Base-by-base conservation (phyloP, 495 filamentous ascomycete genomes). In the Aspergillus ellipticus region DNA sequence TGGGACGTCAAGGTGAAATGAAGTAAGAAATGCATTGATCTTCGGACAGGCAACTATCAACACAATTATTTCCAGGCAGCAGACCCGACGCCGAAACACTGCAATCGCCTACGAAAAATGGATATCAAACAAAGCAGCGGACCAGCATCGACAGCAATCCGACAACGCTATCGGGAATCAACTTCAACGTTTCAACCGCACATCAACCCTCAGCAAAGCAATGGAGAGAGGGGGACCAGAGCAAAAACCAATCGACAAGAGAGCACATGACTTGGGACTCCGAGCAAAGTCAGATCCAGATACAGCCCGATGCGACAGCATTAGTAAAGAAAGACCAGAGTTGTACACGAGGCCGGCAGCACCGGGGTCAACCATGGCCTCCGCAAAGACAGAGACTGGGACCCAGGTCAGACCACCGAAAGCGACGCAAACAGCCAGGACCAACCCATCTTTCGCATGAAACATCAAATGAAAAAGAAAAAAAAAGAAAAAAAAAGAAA, bases 71-170 rank as follows among this genome's bases (percentile, higher is more conserved):
- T 49, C 51, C 51, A 54, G 33, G n/a, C 17, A 51, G 59, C 53
- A 62, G 64, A 48, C 64, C 66, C 55, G 61, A 73, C 68, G 71
- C 70, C 70, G 64, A 21, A 57, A 59, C 52, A 58, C 61, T 61
- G 64, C 68, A 66, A 62, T 73, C 70, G 70, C 71, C 71, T 54
- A 60, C 56, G 54, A 29, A 58, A 62, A 70, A 67, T 67, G 71
- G 71, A 74, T 76, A 76, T 76, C 71, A 74, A 56, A 60, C 33
- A 52, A 52, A 57, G 31, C 42, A 56, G 55, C 53, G 54, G 52
- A 57, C 56, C 51, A 48, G 49, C 53, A 48, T 28, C 24, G 24
- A 28, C 3, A 7, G 24, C 24, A 28, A 28, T 39, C 35, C 35
- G 11, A n/a, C 35, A 39, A 39, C 35, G 35, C 35, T 39, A 28